Evolutionary conservation across 2,329 filamentous ascomycete genomes (phyloP), one percentile per base, ranked within the genome.

Genomic region (Cordyceps cateniannulata): DNA sequence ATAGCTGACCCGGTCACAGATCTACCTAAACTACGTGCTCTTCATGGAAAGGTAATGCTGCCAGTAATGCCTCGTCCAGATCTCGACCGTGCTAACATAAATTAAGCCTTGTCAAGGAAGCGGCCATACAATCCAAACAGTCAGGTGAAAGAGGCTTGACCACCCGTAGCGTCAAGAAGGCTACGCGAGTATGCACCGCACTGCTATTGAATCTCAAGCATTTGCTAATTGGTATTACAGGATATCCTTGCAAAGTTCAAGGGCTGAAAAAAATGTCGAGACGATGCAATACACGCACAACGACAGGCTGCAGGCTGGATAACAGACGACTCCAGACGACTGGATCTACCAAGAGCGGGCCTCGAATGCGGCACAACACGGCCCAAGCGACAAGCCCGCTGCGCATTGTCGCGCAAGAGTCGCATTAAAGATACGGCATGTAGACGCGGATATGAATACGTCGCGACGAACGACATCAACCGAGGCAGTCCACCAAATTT

Each of bases 1-100:
- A 18, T 27, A 38, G 52, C 69, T 73, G 58, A 76, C 65, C 8
- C 63, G 57, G 60, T 60, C n/a, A 53, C 66, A 95, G 91, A 88
- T 96, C 64, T 96, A 90, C 68, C 80, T 96, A 62, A 86, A 95
- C 70, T 96, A 96, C 65, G 84, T 90, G 65, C 79, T 95, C 1
- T 96, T 96, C 67, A 87, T 96, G 83, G 81, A 86, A 70, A 80
- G 77, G 83, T 85, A 73, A 6, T 57, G 77, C 44, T 25, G 8
- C 9, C 2, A 16, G 53, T 12, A 32, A 3, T 10, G 22, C 8
- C 5, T 61, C 29, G 61, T 18, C 16, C 10, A 35, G 32, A 9
- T 12, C 6, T 12, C 9, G 32, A 35, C 14, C 14, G 8, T 45
- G 3, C 29, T 65, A 24, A 50, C 44, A 57, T 5, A 22, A 35